phyloP scores from a whole-genome alignment of 2,329 filamentous ascomycete genomes.

The Colletotrichum higginsianum region DNA sequence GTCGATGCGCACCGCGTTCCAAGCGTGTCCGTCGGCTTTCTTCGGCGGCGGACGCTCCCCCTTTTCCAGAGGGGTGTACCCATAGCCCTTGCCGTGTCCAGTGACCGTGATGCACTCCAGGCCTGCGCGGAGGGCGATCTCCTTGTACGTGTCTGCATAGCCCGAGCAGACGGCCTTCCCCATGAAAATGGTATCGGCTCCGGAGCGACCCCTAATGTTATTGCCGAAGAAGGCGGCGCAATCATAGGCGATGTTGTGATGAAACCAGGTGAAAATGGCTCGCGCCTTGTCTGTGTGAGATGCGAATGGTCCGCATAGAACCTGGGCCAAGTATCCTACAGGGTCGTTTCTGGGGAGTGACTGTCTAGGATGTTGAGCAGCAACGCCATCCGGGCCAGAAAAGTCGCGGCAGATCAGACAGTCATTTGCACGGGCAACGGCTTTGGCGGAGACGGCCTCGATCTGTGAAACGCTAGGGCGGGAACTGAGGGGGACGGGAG shows the following conservation, averaged over 20 bases:
- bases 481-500: conserved; percentile 67
- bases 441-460: conserved; percentile 57
- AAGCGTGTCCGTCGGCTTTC: conserved; percentile 80
- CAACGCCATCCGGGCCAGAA: conserved; percentile 83
- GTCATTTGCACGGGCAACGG: conserved; percentile 49
- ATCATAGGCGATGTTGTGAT: conserved; percentile 94
- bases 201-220: conserved; percentile 75
- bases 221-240: conserved; percentile 83
- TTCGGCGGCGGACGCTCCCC: conserved; percentile 77
- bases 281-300: conserved; percentile 92
- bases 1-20: conserved; percentile 94
- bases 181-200: conserved; percentile 79
- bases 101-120: conserved; percentile 81
- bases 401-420: conserved; percentile 93
- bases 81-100: conserved; percentile 91
- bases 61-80: conserved; percentile 73
- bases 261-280: conserved; percentile 94
- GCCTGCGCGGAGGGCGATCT: conserved; percentile 83
- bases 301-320: conserved; percentile 83
- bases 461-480: conserved; percentile 68
- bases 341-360: conserved; percentile 77
- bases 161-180: conserved; percentile 93
- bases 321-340: conserved; percentile 81
- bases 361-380: conserved; percentile 80
- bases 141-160: conserved; percentile 86